Base-by-base conservation (phyloP, 1,284 basidiomycete species). In the Schizopora paradoxa region DNA sequence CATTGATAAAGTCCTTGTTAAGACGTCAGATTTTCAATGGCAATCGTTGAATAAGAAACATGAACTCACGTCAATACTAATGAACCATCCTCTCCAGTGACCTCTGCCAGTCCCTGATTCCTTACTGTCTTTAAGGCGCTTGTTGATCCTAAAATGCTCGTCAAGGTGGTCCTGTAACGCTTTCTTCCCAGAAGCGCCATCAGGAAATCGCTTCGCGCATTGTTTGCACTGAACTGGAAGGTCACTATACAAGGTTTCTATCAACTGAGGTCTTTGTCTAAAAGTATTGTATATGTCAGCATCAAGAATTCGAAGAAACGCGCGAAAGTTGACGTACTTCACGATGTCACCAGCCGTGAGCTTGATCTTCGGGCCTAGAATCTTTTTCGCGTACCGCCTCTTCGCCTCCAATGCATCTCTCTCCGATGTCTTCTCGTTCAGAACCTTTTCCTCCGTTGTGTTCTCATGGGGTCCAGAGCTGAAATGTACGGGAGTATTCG, bases 71-170 rank as follows among this genome's bases (percentile, higher is more conserved):
- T 95, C 86, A 46, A 85, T 72, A 50, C 77, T 71, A 37, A 91
- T 77, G 49, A 96, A 90, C 95, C 94, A 99, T 54, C 86, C 84
- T 14, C 96, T 78, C 58, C 86, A 90, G 57, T 94, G 87, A 19
- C 94, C 93, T 51, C 95, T 77, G 0, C 89, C 89, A 6, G 78
- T 69, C 3, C 39, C 26, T n/a, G n/a, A n/a, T n/a, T n/a, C n/a
- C n/a, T n/a, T n/a, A 34, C 83, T 85, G 61, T 94, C 90, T 54
- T 79, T 85, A 27, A 90, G 86, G 61, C 92, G 87, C 54, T 88
- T 79, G 61, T 98, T 99, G 58, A 96, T 88, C 56, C 85, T 78
- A 68, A 97, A 98, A 66, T 99, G 96, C 86, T 92, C 90, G 63
- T 99, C 96, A 56, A 99, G 75, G 61, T 99, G 96, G 45, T 85